Evolutionary conservation across 2,329 filamentous ascomycete species (phyloP).

Genomic region (Cladosporium austrohemisphaericum): DNA sequence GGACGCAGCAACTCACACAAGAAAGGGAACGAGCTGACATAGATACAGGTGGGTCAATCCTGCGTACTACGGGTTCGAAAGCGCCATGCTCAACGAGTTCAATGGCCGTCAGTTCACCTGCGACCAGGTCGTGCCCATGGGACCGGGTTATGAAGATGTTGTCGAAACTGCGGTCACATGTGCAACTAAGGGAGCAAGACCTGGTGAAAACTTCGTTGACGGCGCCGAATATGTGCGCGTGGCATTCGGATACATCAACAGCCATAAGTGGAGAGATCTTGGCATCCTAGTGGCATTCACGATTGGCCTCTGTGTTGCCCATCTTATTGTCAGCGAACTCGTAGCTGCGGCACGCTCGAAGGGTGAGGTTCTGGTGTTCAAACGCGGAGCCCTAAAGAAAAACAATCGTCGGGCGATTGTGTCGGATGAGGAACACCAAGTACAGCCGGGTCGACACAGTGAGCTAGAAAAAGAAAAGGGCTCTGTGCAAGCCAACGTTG

Average conservation of each 20-base stretch:
- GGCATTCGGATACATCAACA: conserved; percentile 55
- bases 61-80: conserved; percentile 20
- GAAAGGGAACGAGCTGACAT: too few relatives aligned
- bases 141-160: conserved; percentile 23
- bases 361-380: conserved; percentile 64
- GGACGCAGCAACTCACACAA: too few relatives aligned
- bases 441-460: conserved; percentile 3
- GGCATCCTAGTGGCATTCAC: conserved; percentile 62
- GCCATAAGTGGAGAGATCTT: conserved; percentile 56
- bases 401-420: conserved; percentile 38
- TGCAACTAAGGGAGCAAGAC: conserved; percentile 49
- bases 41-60: conserved; percentile 67
- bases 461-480: conserved; percentile 33
- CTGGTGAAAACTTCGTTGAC: conserved; percentile 52
- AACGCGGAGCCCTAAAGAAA: conserved; percentile 30
- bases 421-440: conserved; percentile 40
- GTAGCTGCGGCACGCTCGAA: conserved; percentile 59
- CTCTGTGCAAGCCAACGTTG: conserved; percentile 40
- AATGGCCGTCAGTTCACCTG: conserved; percentile 55
- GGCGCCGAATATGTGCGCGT: conserved; percentile 56
- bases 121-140: conserved; percentile 31
- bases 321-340: conserved; percentile 59
- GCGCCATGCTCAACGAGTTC: conserved; percentile 50
- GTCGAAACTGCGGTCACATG: conserved; percentile 19
- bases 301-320: conserved; percentile 58